phyloP scores from a whole-genome alignment of 1,284 basidiomycete genomes.

The Pterulicium gracile region DNA sequence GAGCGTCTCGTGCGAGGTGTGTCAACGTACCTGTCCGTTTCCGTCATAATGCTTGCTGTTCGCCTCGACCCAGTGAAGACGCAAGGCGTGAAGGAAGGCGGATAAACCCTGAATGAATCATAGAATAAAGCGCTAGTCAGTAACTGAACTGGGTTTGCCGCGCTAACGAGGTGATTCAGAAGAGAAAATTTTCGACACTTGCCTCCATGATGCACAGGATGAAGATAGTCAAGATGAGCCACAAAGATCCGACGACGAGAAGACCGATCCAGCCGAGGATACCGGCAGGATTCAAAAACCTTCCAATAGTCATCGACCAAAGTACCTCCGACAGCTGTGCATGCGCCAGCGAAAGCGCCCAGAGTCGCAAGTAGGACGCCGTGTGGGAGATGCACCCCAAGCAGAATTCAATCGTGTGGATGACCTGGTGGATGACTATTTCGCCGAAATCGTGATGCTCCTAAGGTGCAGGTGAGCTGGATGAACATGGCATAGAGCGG shows the following conservation, averaged over 20 bases:
- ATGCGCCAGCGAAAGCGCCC: constrained; percentile 97
- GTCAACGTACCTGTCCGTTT: constrained; percentile 64
- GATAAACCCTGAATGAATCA: constrained; percentile 64
- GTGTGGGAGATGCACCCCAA: constrained; percentile 98
- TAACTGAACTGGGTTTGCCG: constrained; percentile 6
- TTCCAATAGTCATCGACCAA: constrained; percentile 76
- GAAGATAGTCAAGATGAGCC: constrained; percentile 73
- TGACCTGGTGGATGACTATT: constrained; percentile 92
- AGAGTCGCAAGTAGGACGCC: constrained; percentile 96
- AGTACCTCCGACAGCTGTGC: constrained; percentile 95
- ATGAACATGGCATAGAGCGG: constrained; percentile 5
- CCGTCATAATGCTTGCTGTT: constrained; percentile 97
- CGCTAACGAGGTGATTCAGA: constrained; percentile 2
- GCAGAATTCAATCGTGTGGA: constrained; percentile 98
- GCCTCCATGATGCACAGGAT: constrained; percentile 93
- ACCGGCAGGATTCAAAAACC: constrained; percentile 44
- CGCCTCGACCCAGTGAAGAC: constrained; percentile 96
- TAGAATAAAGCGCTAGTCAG: constrained; percentile 8
- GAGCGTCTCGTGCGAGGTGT: constrained; percentile 15
- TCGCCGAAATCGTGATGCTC: constrained; percentile 87
- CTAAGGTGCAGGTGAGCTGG: constrained; percentile 21
- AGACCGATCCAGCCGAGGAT: constrained; percentile 52
- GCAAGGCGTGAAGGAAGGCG: constrained; percentile 92
- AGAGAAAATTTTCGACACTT: constrained; percentile 19
- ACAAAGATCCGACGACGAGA: constrained; percentile 60